Evolutionary conservation across 2,329 filamentous ascomycete genomes (phyloP), one percentile per base, ranked within the genome.

Genomic region (Stemphylium beticola): DNA sequence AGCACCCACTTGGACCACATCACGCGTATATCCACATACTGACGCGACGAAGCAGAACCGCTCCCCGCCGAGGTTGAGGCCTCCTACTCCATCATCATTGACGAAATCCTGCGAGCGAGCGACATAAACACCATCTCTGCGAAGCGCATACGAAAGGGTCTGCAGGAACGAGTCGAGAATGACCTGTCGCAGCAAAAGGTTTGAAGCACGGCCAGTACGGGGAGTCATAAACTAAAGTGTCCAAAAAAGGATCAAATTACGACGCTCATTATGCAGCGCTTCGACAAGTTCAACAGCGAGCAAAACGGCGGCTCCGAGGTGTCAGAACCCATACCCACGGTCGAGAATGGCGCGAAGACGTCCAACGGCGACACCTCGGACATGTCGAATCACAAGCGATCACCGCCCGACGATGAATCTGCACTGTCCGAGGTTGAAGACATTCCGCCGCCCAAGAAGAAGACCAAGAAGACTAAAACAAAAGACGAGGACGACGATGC

Each of bases 401-500:
- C 77, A 53, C 71, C 71, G 56, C 71, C 71, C 33, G 61, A 74
- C 55, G 69, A 74, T 26, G 75, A 75, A 33, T 78, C 77, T 11
- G 72, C 71, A 33, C 66, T 78, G 44, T 81, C 78, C 12, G 76
- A 77, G 40, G 66, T 76, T 45, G 71, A 74, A 22, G 66, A 75
- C 15, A 68, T 77, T 9, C 57, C 55, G 4, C 79, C 79, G 22
- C 77, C 79, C 1, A 81, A 79, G 68, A 79, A 78, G 63, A 79
- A 77, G 63, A 70, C 88, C 73, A 92, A 91, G 77, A 89, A 89
- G 75, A 78, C 77, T 64, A 87, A 87, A 71, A 83, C 85, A 38
- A 83, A 85, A 24, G 79, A 85, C 62, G 91, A 96, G 61, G 89
- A 91, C 29, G 88, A 90, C 29, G 95, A 99, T 76, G 95, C 93